phyloP scores from a whole-genome alignment of 805 yeast genomes.

The Tetrapisispora namnaoensis region DNA sequence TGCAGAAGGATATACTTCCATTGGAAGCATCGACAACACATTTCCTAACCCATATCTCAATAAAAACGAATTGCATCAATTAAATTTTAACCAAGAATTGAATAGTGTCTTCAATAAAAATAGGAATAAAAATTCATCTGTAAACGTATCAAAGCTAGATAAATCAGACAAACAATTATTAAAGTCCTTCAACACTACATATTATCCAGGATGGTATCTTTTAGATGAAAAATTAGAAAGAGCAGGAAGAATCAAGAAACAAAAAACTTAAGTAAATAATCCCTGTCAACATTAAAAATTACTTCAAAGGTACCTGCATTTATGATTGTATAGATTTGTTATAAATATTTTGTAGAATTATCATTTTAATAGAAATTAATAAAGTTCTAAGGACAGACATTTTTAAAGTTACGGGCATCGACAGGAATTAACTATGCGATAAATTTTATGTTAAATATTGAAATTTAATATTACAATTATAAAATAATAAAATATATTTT shows the following conservation, averaged over 20 bases:
- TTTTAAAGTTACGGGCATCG: background rate
- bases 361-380: background rate
- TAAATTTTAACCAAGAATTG: slow-evolving; percentile 1
- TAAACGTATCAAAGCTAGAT: slow-evolving; percentile 9
- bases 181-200: background rate
- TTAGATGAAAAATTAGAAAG: slow-evolving; percentile 25
- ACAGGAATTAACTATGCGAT: background rate
- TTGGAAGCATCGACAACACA: slow-evolving; percentile 75
- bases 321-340: background rate
- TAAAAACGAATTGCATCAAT: slow-evolving; percentile 14
- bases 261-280: background rate
- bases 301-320: no score
- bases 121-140: background rate
- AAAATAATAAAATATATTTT: no score
- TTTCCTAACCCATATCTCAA: slow-evolving; percentile 55
- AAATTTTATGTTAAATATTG: no score
- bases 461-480: no score
- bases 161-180: slow-evolving; percentile 7
- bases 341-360: no score
- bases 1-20: slow-evolving; percentile 78
- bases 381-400: background rate
- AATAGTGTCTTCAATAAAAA: slow-evolving; percentile 11
- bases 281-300: background rate
- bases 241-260: slow-evolving; percentile 22
- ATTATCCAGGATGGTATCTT: slow-evolving; percentile 29